These are phyloP conservation scores for Boletellus deceptivus DNA, from an alignment of 1,284 basidiomycete genomes.

Conservation along the genomic window DNA sequence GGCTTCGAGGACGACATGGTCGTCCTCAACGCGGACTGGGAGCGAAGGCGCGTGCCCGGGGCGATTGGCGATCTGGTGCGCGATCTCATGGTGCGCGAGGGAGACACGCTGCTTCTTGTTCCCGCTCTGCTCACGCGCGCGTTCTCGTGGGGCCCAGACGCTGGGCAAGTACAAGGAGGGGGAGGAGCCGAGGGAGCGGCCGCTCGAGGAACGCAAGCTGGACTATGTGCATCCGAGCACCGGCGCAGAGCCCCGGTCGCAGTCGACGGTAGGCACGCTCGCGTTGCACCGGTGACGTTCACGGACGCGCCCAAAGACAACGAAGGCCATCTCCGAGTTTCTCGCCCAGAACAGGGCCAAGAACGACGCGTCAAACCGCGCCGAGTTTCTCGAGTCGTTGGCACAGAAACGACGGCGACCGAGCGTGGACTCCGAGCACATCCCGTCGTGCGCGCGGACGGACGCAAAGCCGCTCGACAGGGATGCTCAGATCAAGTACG, in stretches of 20 bases:
- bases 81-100: conserved; percentile 51
- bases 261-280: conserved; percentile 49
- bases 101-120: background rate
- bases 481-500: conserved; percentile 77
- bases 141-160: conserved; percentile 17
- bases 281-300: background rate
- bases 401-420: conserved; percentile 51
- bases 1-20: conserved; percentile 72
- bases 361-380: conserved; percentile 70
- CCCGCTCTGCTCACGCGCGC: background rate
- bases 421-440: conserved; percentile 27
- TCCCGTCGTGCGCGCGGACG: conserved; percentile 64
- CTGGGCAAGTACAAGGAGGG: conserved; percentile 27
- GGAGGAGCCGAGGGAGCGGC: conserved; percentile 28
- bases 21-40: conserved; percentile 64
- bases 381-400: conserved; percentile 63
- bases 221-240: conserved; percentile 51
- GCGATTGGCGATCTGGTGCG: conserved; percentile 54
- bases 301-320: conserved; percentile 45
- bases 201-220: conserved; percentile 64
- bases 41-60: conserved; percentile 50
- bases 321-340: conserved; percentile 65
- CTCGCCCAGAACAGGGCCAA: conserved; percentile 65
- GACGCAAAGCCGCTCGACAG: conserved; percentile 69
- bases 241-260: conserved; percentile 47